phyloP scores from a whole-genome alignment of 148 eudicot genomes.

The Rhododendron mucronatum region DNA sequence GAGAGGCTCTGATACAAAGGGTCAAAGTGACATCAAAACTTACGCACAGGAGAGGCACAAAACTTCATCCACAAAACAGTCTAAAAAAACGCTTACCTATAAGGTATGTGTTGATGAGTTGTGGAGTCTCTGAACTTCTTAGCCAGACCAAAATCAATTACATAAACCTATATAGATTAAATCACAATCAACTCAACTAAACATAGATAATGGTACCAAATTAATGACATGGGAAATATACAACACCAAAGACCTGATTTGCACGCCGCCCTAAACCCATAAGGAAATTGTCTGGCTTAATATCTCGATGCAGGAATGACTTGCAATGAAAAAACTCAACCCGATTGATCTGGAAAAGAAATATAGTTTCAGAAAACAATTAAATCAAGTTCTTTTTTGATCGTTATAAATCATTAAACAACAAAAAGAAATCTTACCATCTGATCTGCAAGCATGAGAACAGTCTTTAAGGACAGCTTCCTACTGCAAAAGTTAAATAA shows the following conservation, averaged over 20 bases:
- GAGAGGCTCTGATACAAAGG: background rate
- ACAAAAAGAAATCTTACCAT: constrained; percentile 45
- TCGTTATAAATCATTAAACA: background rate
- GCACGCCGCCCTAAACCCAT: constrained; percentile 98
- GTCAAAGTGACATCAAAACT: background rate
- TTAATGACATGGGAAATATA: background rate
- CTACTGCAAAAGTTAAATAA: constrained; percentile 90
- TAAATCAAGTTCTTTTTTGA: background rate
- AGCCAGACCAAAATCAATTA: constrained; percentile 96
- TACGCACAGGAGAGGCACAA: background rate
- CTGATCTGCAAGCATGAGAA: constrained; percentile 98
- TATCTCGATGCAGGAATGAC: constrained; percentile 95
- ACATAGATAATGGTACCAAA: background rate
- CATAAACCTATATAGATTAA: constrained; percentile 54
- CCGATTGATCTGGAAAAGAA: constrained; percentile 68
- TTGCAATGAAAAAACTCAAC: constrained; percentile 87
- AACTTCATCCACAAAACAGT: background rate
- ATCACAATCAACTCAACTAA: constrained; percentile 9
- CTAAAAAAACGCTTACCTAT: constrained; percentile 44
- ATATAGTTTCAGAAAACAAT: background rate
- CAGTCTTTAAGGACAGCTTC: constrained; percentile 88
- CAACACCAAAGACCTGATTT: constrained; percentile 61
- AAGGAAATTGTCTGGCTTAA: constrained; percentile 97
- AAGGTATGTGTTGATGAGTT: constrained; percentile 93
- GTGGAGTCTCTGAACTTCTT: constrained; percentile 92